Evolutionary conservation across 2,329 filamentous ascomycete species (phyloP).

Genomic region (Fusarium pseudograminearum): DNA sequence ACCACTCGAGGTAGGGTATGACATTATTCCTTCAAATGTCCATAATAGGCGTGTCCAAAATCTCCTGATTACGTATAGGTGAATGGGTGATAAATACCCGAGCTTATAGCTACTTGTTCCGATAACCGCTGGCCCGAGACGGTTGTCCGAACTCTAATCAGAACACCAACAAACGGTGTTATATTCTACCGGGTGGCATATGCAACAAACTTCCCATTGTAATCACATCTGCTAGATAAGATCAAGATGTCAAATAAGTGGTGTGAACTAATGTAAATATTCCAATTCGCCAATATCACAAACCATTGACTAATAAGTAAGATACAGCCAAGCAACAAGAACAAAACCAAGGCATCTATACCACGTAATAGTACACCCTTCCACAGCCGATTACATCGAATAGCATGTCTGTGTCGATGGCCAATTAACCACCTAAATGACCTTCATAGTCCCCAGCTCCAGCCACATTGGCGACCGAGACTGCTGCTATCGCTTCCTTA

Average conservation of each 20-base stretch:
- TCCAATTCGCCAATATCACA: conserved; percentile 36
- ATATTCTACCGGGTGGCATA: background rate
- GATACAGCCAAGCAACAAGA: conserved; percentile 20
- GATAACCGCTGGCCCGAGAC: background rate
- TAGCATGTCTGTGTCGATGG: conserved; percentile 12
- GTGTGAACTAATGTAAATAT: conserved; percentile 12
- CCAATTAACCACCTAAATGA: conserved; percentile 4
- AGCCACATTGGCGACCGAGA: background rate
- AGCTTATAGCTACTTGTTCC: background rate
- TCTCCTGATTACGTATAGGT: background rate
- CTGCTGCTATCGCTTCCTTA: background rate
- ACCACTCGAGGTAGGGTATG: background rate
- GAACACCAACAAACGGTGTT: too few species aligned
- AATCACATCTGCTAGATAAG: background rate
- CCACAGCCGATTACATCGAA: conserved; percentile 22
- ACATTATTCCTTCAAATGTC: background rate
- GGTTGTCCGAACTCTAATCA: background rate
- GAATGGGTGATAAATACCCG: background rate
- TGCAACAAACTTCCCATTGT: background rate
- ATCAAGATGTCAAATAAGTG: background rate
- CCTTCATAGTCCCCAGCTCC: background rate
- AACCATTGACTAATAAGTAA: conserved; percentile 18
- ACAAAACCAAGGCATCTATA: conserved; percentile 36
- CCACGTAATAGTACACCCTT: conserved; percentile 37
- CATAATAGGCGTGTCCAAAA: background rate